Evolutionary conservation across 345 rosid genomes (phyloP).

Genomic region (Aurinia saxatilis): DNA sequence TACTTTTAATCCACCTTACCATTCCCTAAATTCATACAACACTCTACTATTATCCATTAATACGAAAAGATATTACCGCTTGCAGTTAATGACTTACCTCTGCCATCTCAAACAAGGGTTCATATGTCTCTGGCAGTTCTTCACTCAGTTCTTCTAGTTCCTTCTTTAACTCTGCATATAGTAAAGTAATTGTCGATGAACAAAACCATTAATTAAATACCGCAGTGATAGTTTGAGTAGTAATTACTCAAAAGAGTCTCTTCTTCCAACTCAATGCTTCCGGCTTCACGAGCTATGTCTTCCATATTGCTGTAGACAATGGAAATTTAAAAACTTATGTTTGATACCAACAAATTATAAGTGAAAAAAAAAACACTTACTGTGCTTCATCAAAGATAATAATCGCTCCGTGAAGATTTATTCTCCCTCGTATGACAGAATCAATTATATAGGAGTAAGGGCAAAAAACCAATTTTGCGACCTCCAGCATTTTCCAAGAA

Average conservation of each 20-base stretch:
- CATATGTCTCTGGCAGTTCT: conserved; percentile 49
- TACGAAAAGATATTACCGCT: too few species aligned
- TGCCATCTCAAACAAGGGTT: conserved; percentile 69
- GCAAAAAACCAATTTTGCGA: conserved; percentile 81
- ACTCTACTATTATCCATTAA: too few species aligned
- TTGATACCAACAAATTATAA: too few species aligned
- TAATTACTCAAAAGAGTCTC: conserved; percentile 68
- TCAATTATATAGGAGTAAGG: conserved; percentile 84
- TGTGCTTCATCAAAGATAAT: conserved; percentile 95
- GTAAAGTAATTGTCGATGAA: background rate
- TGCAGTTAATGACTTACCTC: conserved; percentile 61
- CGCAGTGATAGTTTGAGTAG: background rate
- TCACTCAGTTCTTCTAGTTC: conserved; percentile 57
- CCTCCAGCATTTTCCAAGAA: conserved; percentile 68
- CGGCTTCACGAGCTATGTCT: conserved; percentile 93
- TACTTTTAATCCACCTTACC: conserved; percentile 61
- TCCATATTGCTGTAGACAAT: conserved; percentile 98
- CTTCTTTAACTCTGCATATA: conserved; percentile 55
- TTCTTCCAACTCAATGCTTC: conserved; percentile 83
- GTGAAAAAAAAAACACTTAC: too few species aligned
- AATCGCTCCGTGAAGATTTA: conserved; percentile 77
- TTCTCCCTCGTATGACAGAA: conserved; percentile 83
- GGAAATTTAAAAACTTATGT: too few species aligned
- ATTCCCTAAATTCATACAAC: conserved; percentile 51
- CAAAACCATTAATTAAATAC: conserved; percentile 27